Conservation (phyloP, 306 rosid species). For the Hippophae gyantsensis region DNA sequence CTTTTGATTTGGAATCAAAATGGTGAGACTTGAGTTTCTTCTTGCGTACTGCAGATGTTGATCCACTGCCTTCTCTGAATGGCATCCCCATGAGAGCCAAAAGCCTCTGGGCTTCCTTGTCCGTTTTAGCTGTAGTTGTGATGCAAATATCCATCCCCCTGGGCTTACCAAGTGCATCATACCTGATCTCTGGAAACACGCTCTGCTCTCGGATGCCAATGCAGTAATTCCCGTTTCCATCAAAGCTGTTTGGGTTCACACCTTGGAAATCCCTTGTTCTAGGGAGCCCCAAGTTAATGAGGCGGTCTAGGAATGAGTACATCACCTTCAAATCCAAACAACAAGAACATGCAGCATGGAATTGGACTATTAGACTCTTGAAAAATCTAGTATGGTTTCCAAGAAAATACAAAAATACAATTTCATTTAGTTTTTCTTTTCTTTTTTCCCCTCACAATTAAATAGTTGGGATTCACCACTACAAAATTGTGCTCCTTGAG, state of each 20-base stretch:
- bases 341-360: slow-evolving; percentile 4
- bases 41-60: slow-evolving; percentile 31
- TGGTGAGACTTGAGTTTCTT: slow-evolving; percentile 92
- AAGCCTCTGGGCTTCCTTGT: slow-evolving; percentile 67
- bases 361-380: not conserved
- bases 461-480: too few species aligned
- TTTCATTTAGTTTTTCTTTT: not conserved
- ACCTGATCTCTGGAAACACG: slow-evolving; percentile 77
- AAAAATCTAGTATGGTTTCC: not conserved
- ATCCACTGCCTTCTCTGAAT: slow-evolving; percentile 61
- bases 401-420: not conserved
- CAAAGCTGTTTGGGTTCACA: slow-evolving; percentile 64
- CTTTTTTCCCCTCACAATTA: too few species aligned
- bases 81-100: slow-evolving; percentile 95
- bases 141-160: slow-evolving; percentile 96
- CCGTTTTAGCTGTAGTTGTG: slow-evolving; percentile 63
- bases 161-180: slow-evolving; percentile 52
- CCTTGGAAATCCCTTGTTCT: slow-evolving; percentile 98
- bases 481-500: too few species aligned
- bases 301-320: slow-evolving; percentile 78
- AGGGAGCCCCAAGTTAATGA: slow-evolving; percentile 81
- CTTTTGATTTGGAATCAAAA: slow-evolving; percentile 61
- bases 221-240: slow-evolving; percentile 71
- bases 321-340: slow-evolving; percentile 45
- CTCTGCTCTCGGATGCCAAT: slow-evolving; percentile 70